These are phyloP conservation scores for Leishmania lainsoni DNA, from an alignment of 208 protist genomes.

Conservation along the genomic window DNA sequence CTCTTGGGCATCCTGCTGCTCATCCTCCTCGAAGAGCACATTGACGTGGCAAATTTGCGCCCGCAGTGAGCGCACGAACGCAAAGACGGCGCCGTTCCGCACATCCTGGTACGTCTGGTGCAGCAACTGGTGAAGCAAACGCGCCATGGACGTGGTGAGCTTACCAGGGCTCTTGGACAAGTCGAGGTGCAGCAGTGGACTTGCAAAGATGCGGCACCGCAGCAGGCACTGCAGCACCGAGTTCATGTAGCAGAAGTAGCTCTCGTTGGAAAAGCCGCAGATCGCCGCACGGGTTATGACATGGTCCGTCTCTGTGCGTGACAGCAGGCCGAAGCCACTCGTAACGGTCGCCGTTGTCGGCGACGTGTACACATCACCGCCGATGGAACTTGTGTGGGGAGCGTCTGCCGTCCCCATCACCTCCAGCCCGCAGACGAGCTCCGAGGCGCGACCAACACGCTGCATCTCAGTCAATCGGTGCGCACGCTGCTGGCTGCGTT, in stretches of 20 bases:
- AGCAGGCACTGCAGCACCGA: slow-evolving; percentile 94
- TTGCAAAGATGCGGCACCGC: slow-evolving; percentile 65
- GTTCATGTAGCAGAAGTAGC: slow-evolving; percentile 98
- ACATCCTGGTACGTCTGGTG: slow-evolving; percentile 60
- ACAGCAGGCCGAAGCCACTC: slow-evolving; percentile 17
- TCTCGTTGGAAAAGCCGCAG: slow-evolving; percentile 86
- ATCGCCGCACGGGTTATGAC: slow-evolving; percentile 52
- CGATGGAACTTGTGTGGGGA: not conserved
- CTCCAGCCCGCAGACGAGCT: slow-evolving; percentile 23
- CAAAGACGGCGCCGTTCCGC: slow-evolving; percentile 47
- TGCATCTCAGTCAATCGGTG: slow-evolving; percentile 17
- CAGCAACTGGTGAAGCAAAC: slow-evolving; percentile 52
- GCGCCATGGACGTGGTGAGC: slow-evolving; percentile 47
- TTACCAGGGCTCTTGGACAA: slow-evolving; percentile 38
- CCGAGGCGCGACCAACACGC: slow-evolving; percentile 25
- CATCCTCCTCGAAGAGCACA: slow-evolving; percentile 69
- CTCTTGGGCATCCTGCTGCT: slow-evolving; percentile 92
- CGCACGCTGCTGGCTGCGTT: slow-evolving; percentile 30
- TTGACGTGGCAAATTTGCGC: slow-evolving; percentile 50
- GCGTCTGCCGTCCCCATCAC: slow-evolving; percentile 16
- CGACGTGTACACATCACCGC: not conserved
- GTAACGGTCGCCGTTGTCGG: slow-evolving; percentile 3
- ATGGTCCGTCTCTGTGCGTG: slow-evolving; percentile 46
- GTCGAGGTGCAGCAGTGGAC: slow-evolving; percentile 39
- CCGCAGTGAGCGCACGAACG: slow-evolving; percentile 45